Evolutionary conservation across 1,284 basidiomycete species (phyloP), one percentile per base, ranked within the genome.

Genomic region (Leccinum solheimii): DNA sequence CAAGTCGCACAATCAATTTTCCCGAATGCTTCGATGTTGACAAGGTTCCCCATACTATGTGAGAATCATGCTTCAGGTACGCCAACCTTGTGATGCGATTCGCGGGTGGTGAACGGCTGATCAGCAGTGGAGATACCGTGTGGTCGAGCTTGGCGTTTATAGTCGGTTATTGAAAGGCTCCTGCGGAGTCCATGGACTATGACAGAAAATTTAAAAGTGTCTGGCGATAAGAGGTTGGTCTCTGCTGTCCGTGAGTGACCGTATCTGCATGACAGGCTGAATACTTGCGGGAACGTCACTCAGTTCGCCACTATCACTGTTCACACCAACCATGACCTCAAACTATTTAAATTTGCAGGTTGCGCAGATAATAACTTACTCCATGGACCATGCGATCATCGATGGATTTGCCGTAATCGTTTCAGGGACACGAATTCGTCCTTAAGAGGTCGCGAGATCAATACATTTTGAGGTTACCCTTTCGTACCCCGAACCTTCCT

Each of bases 371-470:
- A 36, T 38, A 21, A 26, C 23, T 4, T 32, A 32, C 4, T 32
- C n/a, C 40, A 32, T 50, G 38, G 11, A 51, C 49, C 57, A 56
- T 26, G 64, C 57, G 55, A 48, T 34, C 43, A 26, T 51, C 19
- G 26, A 10, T 6, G 34, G 32, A 34, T 34, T 30, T 11, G 16
- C 52, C 36, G 51, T 40, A 8, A 51, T 53, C 32, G 16, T n/a
- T 36, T 23, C 32, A 58, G 56, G 62, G 30, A 48, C 43, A n/a
- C 34, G 45, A n/a, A 21, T 5, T 23, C 1, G 21, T 32, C 48
- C 27, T 71, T 52, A 64, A 70, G 54, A 66, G 3, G 27, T 19
- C 9, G 5, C 8, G 55, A 3, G 10, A 53, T 27, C 27, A 27
- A 27, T 27, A 27, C 27, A 45, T 26, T 14, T 3, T 2, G 2